Percentiles rank a stretch among this genome's conserved stretches.
These are phyloP conservation scores for Pestalotiopsis sp. DNA, from an alignment of 2,329 filamentous ascomycete genomes.

Conservation along the genomic window DNA sequence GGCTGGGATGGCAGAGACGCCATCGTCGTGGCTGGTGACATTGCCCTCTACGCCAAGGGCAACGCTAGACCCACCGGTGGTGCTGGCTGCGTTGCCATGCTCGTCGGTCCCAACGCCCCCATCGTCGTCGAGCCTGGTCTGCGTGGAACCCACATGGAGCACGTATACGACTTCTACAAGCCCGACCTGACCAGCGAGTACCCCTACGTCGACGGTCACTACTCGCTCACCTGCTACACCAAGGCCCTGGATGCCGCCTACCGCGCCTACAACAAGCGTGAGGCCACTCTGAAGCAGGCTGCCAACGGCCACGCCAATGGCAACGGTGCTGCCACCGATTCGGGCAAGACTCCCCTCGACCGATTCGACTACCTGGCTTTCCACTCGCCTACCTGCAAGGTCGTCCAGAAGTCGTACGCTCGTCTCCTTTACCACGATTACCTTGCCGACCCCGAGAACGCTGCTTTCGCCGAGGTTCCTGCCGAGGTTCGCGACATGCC, in stretches of 20 bases:
- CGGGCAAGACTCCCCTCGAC: slow-evolving; percentile 72
- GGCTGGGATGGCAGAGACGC: slow-evolving; percentile 84
- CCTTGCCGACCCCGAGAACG: slow-evolving; percentile 67
- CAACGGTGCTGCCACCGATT: slow-evolving; percentile 51
- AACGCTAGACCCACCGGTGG: slow-evolving; percentile 80
- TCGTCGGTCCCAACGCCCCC: slow-evolving; percentile 78
- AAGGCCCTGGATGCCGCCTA: slow-evolving; percentile 81
- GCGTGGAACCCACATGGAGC: slow-evolving; percentile 78
- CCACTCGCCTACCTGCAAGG: slow-evolving; percentile 86
- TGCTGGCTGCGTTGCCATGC: slow-evolving; percentile 77
- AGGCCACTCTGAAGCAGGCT: slow-evolving; percentile 57
- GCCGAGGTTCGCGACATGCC: slow-evolving; percentile 77
- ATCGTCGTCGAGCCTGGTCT: slow-evolving; percentile 78
- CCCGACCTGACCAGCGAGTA: slow-evolving; percentile 86
- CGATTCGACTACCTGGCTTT: slow-evolving; percentile 84
- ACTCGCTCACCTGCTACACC: slow-evolving; percentile 80
- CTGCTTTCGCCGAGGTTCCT: slow-evolving; percentile 74
- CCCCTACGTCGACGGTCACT: slow-evolving; percentile 83
- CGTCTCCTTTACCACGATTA: slow-evolving; percentile 87
- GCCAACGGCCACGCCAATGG: slow-evolving; percentile 56
- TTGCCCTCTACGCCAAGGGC: slow-evolving; percentile 84
- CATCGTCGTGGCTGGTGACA: slow-evolving; percentile 80
- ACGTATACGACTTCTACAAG: slow-evolving; percentile 91
- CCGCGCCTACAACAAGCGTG: slow-evolving; percentile 77
- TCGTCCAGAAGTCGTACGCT: slow-evolving; percentile 83